Conservation (phyloP, 257 asterid genomes). For the Solanum paucissectum region DNA sequence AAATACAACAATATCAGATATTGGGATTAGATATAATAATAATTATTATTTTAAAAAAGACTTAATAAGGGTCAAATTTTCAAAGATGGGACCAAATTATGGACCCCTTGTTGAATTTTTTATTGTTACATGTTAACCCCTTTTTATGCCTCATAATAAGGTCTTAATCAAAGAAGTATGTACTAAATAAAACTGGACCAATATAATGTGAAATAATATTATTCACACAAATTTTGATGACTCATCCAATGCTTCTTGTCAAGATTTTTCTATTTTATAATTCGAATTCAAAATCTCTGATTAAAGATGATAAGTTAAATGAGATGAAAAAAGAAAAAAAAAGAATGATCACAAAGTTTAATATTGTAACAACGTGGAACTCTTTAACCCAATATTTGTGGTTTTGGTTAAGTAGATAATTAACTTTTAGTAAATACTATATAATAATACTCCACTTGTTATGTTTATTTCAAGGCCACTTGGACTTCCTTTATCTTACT, state of each 20-base stretch:
- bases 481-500: not conserved
- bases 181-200: not conserved
- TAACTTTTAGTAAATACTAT: not conserved
- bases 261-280: rapidly evolving
- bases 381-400: not conserved
- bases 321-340: not conserved
- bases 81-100: not conserved
- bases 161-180: not conserved
- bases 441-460: not conserved
- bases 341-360: not conserved
- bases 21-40: not conserved
- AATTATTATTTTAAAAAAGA: not conserved
- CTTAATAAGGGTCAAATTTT: not conserved
- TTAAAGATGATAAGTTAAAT: too few species aligned
- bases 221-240: not conserved
- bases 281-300: rapidly evolving
- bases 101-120: not conserved
- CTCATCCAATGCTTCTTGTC: not conserved
- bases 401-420: not conserved
- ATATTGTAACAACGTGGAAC: not conserved
- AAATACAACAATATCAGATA: not conserved
- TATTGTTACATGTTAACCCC: not conserved
- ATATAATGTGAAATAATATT: not conserved
- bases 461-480: not conserved
- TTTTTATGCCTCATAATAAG: not conserved